A percentile compares a stretch with the other conserved stretches of the same genome.
Evolutionary conservation across 306 rosid genomes (phyloP).

Genomic region (Vigna unguiculata): DNA sequence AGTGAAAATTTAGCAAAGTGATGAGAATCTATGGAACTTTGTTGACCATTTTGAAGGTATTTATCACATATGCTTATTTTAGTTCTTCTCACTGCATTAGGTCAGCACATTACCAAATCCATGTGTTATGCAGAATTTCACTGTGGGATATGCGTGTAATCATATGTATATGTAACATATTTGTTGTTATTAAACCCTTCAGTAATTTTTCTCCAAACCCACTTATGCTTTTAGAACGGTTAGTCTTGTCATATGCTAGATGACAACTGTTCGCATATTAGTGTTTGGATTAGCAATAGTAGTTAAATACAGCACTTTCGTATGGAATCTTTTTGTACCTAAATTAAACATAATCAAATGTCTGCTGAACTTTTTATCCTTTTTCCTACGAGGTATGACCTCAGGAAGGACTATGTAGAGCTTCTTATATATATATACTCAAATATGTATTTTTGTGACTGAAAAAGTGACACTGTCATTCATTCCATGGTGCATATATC

Average conservation of each 20-base stretch:
- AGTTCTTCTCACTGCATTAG: conserved; percentile 35
- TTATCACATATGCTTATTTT: not conserved
- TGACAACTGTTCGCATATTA: conserved; percentile 37
- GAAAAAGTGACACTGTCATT: conserved; percentile 23
- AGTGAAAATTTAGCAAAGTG: conserved; percentile 41
- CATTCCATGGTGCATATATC: conserved; percentile 22
- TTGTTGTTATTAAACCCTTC: conserved; percentile 21
- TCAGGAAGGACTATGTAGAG: conserved; percentile 35
- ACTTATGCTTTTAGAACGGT: conserved; percentile 21
- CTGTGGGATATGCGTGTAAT: not conserved
- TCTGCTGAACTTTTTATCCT: conserved; percentile 12
- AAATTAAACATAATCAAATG: conserved; percentile 42
- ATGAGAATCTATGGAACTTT: conserved; percentile 34
- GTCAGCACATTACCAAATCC: conserved; percentile 30
- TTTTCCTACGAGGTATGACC: conserved; percentile 41
- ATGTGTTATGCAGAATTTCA: conserved; percentile 32
- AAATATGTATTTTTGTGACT: conserved; percentile 26
- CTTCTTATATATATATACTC: not conserved
- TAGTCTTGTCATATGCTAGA: conserved; percentile 35
- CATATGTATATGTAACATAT: not conserved
- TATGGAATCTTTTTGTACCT: conserved; percentile 48
- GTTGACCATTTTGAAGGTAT: conserved; percentile 48
- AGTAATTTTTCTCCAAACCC: not conserved
- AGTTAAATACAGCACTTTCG: conserved; percentile 41
- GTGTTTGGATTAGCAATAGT: not conserved